Conservation (phyloP, 164 flowering plant species). For the Liriodendron chinense region DNA sequence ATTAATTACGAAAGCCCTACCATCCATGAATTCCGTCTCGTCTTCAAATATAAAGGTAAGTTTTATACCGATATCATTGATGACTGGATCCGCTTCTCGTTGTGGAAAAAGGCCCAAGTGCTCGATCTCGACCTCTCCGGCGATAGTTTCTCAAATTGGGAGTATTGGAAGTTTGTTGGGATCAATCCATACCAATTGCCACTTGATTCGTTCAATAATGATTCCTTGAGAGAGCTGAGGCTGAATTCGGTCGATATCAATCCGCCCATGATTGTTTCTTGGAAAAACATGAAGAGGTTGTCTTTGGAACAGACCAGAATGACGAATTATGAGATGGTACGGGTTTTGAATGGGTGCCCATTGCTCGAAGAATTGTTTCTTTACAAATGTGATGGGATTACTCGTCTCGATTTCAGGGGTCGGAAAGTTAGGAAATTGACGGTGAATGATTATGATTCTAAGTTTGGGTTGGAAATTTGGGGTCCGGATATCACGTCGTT, state of each 20-base stretch:
- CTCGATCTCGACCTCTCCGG: neutral
- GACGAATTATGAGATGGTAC: neutral
- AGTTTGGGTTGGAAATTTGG: neutral
- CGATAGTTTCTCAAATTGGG: no score
- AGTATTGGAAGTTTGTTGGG: neutral
- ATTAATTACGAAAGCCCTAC: neutral
- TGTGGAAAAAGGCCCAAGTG: neutral
- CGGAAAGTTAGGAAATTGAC: neutral
- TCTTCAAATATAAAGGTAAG: neutral
- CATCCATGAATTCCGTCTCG: neutral
- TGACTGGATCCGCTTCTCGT: neutral
- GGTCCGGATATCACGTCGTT: neutral
- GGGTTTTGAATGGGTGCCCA: neutral
- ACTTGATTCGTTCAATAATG: neutral
- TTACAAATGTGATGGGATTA: neutral
- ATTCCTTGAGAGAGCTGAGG: neutral
- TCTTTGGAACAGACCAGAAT: neutral
- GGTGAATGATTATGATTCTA: neutral
- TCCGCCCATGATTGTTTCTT: neutral
- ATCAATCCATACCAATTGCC: neutral
- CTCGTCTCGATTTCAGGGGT: neutral
- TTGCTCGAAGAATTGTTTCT: neutral
- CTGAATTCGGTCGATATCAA: neutral
- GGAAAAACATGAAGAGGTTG: neutral
- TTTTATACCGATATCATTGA: neutral